Evolutionary conservation across 306 rosid genomes (phyloP), one percentile per base, ranked within the genome.

Genomic region (Abrus precatorius): DNA sequence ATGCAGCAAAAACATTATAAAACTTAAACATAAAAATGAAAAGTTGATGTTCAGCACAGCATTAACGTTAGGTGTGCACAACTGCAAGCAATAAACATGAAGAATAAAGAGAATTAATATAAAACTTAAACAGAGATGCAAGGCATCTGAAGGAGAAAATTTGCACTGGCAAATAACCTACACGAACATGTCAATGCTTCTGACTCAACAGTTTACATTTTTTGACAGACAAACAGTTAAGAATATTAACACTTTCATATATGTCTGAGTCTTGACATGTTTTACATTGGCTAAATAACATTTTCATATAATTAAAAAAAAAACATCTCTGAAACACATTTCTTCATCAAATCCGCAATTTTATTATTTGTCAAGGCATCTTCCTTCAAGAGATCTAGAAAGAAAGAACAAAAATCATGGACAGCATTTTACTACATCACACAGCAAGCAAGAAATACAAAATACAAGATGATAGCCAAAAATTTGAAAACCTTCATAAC

Each of bases 1-100:
- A 20, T 20, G 20, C 33, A 12, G 59, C 84, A 30, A 90, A 90
- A 71, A 86, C 84, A 20, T 20, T 20, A 20, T 20, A 20, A 20
- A 20, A 20, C 20, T 86, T 85, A 87, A 60, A 90, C 89, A 60
- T 88, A 90, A 90, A 71, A 86, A 83, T 54, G 92, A 75, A 83
- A 87, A 79, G 80, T 73, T 70, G 11, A 90, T 71, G 10, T 82
- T 83, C 77, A 75, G 66, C 65, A 52, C 66, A 20, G 72, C 77
- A 48, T 86, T 81, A 49, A 57, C 69, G 45, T 86, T 77, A 71
- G 84, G 29, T 11, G 74, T 57, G 65, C 83, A 80, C 59, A 80
- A 49, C 92, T 90, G 87, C 77, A 80, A 69, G 78, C 63, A 91
- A 84, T 72, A 66, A 61, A 53, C 74, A 54, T 43, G 65, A 50